Percentiles rank a stretch among this genome's conserved stretches.
Conservation (phyloP, 2,329 filamentous ascomycete species). For the Botryotinia narcissicola region DNA sequence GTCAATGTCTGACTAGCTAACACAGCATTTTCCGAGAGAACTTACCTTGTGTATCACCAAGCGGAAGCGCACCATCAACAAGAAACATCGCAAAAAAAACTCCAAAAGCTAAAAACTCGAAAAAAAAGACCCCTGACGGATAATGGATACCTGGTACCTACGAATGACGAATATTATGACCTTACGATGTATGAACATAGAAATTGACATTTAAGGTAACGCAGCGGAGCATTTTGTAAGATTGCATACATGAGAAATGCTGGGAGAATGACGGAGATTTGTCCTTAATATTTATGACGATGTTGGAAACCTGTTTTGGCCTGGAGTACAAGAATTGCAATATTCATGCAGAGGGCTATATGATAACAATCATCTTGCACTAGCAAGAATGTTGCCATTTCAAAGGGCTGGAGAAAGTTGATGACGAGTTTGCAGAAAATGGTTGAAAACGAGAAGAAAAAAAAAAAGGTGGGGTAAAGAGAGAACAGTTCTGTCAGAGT, state of each 20-base stretch:
- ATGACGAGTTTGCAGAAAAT: not conserved
- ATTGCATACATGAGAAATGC: not conserved
- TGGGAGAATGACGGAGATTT: not conserved
- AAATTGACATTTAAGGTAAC: not conserved
- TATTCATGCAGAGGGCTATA: not conserved
- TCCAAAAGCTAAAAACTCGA: too few relatives aligned
- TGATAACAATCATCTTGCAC: not conserved
- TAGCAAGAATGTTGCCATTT: not conserved
- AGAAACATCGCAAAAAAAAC: not conserved
- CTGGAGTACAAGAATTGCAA: not conserved
- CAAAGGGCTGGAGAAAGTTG: not conserved
- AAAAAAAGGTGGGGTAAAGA: not conserved
- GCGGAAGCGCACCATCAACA: not conserved
- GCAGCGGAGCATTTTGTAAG: not conserved
- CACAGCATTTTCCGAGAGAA: not conserved
- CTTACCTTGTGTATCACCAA: not conserved
- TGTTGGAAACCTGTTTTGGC: not conserved
- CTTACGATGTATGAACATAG: not conserved
- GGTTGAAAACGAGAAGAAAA: not conserved
- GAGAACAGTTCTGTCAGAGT: not conserved
- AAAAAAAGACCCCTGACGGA: not conserved
- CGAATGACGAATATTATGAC: not conserved
- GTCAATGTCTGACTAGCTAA: not conserved
- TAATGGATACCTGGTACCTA: not conserved
- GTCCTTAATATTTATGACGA: not conserved